These are phyloP conservation scores for Flaveria bidentis DNA, from an alignment of 129 eudicot genomes.

Conservation along the genomic window DNA sequence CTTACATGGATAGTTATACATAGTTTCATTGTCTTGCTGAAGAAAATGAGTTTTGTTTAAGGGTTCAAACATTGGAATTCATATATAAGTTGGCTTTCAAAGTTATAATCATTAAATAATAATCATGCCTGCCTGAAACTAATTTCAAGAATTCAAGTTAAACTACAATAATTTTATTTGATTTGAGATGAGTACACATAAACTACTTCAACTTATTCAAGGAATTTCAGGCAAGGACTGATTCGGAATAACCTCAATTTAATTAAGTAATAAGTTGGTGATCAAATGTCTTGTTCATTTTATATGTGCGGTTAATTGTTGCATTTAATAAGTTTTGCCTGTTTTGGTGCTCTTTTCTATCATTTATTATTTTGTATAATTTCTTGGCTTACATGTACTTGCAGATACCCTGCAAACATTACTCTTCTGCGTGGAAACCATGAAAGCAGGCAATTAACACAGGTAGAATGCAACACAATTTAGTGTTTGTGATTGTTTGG, in stretches of 20 bases:
- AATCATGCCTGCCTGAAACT: not conserved
- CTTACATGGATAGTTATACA: not conserved
- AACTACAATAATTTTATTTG: not conserved
- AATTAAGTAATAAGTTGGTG: conserved; percentile 10
- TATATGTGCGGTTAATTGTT: not conserved
- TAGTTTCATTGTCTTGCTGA: not conserved
- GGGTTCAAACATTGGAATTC: not conserved
- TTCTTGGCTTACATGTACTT: conserved; percentile 20
- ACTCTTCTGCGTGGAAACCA: conserved; percentile 98
- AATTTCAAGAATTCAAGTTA: not conserved
- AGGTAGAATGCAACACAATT: conserved; percentile 44
- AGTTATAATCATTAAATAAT: not conserved
- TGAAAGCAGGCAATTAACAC: conserved; percentile 97
- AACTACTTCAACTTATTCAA: not conserved
- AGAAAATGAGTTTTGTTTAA: conserved; percentile 5
- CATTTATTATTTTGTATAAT: conserved; percentile 3
- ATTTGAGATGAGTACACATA: conserved; percentile 12
- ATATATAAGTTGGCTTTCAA: not conserved
- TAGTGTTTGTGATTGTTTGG: not conserved
- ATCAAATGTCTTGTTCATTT: conserved; percentile 9
- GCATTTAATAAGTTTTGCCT: not conserved
- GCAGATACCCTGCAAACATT: conserved; percentile 93
- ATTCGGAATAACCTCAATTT: not conserved
- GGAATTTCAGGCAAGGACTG: not conserved
- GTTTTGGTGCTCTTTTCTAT: not conserved